phyloP scores from a whole-genome alignment of 2,329 filamentous ascomycete species.

The Penicillium crustosum region DNA sequence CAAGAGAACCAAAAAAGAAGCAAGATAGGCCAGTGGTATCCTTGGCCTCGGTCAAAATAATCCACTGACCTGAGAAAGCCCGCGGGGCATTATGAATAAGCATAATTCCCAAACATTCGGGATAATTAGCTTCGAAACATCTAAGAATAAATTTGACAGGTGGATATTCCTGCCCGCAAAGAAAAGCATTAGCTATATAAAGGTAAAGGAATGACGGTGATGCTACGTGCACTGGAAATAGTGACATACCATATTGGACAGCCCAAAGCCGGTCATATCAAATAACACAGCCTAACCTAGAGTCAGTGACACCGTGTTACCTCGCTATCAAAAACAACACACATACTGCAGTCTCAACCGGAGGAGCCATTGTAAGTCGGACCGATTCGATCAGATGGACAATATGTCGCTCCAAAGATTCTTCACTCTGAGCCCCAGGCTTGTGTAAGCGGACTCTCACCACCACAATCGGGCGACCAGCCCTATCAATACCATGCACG shows the following conservation, averaged over 20 bases:
- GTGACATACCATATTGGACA: constrained; percentile 82
- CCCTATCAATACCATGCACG: constrained; percentile 78
- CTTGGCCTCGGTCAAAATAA: too few relatives aligned
- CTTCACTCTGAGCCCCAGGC: constrained; percentile 79
- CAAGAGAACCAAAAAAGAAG: too few relatives aligned
- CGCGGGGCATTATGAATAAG: constrained; percentile 92
- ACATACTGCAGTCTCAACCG: constrained; percentile 80
- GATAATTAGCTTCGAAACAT: constrained; percentile 96
- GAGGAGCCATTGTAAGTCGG: constrained; percentile 72
- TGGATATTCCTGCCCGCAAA: constrained; percentile 69
- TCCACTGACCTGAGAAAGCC: constrained; percentile 76
- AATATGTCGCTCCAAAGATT: constrained; percentile 80
- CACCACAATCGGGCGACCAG: constrained; percentile 78
- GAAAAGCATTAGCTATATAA: background rate
- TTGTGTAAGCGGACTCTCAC: constrained; percentile 78
- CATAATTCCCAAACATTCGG: constrained; percentile 81
- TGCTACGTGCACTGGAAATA: background rate
- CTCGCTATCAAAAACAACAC: constrained; percentile 32
- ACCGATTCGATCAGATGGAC: constrained; percentile 91
- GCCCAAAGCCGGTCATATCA: constrained; percentile 88
- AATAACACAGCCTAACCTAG: constrained; percentile 74
- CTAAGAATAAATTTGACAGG: constrained; percentile 98
- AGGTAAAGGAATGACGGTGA: too few relatives aligned
- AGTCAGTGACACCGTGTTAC: constrained; percentile 1
- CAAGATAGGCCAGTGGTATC: too few relatives aligned